phyloP scores from a whole-genome alignment of 1,284 basidiomycete species.

The Moniliella sp. region DNA sequence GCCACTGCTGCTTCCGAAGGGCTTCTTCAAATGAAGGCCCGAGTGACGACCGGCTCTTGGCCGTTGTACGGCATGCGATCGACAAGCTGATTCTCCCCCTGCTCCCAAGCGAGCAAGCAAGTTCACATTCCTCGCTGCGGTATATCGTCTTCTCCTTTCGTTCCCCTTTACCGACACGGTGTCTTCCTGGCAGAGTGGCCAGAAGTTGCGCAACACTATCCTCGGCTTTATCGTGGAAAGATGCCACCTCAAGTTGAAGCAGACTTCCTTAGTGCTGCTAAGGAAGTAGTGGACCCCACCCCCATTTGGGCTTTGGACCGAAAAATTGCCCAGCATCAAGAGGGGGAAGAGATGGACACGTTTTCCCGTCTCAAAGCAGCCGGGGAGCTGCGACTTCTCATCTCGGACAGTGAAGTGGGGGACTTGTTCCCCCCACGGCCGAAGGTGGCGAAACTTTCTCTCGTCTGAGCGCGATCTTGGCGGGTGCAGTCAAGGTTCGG shows the following conservation, averaged over 20 bases:
- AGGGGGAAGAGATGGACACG: too few relatives aligned
- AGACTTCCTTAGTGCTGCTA: not conserved
- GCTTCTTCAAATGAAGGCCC: too few relatives aligned
- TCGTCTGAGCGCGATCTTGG: too few relatives aligned
- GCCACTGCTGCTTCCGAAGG: not conserved
- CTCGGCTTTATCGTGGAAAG: not conserved
- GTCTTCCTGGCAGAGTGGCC: not conserved
- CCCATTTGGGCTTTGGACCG: not conserved
- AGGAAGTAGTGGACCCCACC: not conserved
- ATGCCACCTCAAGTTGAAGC: not conserved
- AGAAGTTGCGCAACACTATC: not conserved
- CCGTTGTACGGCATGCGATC: not conserved
- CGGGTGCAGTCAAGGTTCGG: too few relatives aligned
- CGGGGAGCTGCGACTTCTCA: too few relatives aligned
- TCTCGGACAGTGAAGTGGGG: too few relatives aligned
- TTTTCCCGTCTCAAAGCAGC: too few relatives aligned
- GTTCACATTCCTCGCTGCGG: not conserved
- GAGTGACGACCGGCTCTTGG: not conserved
- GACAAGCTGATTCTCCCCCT: not conserved
- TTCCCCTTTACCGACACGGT: not conserved
- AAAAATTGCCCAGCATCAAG: not conserved
- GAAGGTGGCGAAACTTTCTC: too few relatives aligned
- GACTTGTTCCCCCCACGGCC: too few relatives aligned
- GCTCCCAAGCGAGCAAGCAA: not conserved
- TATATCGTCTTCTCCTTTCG: not conserved